Base-by-base conservation (phyloP, 1,284 basidiomycete species). In the Paramarasmius palmivorus region DNA sequence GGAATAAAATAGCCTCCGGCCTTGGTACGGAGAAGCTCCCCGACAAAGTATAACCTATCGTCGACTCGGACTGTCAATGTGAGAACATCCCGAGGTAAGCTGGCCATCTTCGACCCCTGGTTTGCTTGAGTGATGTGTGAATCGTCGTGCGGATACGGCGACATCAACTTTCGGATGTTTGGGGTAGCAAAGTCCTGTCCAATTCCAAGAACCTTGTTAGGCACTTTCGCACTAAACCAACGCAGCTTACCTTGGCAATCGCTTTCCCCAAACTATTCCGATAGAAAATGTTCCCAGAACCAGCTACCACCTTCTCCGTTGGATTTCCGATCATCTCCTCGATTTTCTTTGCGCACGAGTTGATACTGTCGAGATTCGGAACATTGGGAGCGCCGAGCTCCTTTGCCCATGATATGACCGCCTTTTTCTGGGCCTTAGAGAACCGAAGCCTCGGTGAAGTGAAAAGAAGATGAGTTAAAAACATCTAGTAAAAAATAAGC, bases 141-240 rank as follows among this genome's bases (percentile, higher is more conserved):
- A 19, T 50, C 47, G 50, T 68, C 61, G 41, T 63, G 56, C 1
- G 66, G 67, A 56, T 67, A 71, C 19, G 63, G 58, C 23, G 52
- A 48, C 64, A 70, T 66, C 6, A 53, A 35, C 35, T 53, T 55
- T 5, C 53, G 39, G 1, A 59, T 68, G 1, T 65, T 46, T 0
- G 63, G 65, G 49, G 68, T 68, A 9, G 62, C 35, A 45, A 64
- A 66, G 54, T 69, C 66, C 69, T 70, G 46, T 12, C 35, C 25
- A 23, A n/a, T 9, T 12, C 5, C 2, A 22, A 2, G 20, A 23
- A n/a, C n/a, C 6, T 12, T 9, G 25, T 38, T 20, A 48, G 17
- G 37, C 32, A 17, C n/a, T n/a, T n/a, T n/a, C n/a, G n/a, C 35
- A 10, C 17, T 20, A 20, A n/a, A 19, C 19, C 23, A 35, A 42